Conservation (phyloP, 2,329 filamentous ascomycete genomes). For the Acrocalymma vagum region DNA sequence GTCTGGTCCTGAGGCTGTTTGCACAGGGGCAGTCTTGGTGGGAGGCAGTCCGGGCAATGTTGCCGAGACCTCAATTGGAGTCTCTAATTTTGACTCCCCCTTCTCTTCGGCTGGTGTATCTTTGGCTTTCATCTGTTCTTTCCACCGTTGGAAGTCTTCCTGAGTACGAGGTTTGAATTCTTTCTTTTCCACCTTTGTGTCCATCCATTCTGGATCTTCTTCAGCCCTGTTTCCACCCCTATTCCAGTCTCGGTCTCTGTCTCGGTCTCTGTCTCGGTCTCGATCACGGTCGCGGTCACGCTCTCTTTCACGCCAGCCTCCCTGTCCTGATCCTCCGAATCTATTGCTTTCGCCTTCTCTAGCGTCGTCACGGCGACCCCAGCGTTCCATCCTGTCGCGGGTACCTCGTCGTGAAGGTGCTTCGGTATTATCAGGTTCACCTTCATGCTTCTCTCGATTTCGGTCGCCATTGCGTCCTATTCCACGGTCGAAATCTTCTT, state of each 20-base stretch:
- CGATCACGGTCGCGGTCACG: constrained; percentile 33
- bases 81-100: constrained; percentile 46
- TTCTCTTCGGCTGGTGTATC: constrained; percentile 57
- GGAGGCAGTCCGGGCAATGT: constrained; percentile 27
- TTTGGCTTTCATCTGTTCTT: constrained; percentile 84
- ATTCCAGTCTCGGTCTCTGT: constrained; percentile 62
- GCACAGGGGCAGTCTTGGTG: constrained; percentile 53
- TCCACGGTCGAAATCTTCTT: constrained; percentile 76
- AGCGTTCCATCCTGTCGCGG: constrained; percentile 77
- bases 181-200: constrained; percentile 70
- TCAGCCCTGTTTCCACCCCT: constrained; percentile 61
- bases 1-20: constrained; percentile 71
- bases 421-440: constrained; percentile 52
- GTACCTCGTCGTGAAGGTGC: constrained; percentile 66
- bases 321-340: constrained; percentile 47
- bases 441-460: constrained; percentile 61
- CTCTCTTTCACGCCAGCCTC: constrained; percentile 67
- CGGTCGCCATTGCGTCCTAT: constrained; percentile 61
- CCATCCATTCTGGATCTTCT: constrained; percentile 89
- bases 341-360: constrained; percentile 56
- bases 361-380: constrained; percentile 70
- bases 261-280: constrained; percentile 56
- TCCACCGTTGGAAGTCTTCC: constrained; percentile 94
- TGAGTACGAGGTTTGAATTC: constrained; percentile 78
- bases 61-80: constrained; percentile 24